Conservation (phyloP, 75 land plant genomes). For the Pinus albicaulis region DNA sequence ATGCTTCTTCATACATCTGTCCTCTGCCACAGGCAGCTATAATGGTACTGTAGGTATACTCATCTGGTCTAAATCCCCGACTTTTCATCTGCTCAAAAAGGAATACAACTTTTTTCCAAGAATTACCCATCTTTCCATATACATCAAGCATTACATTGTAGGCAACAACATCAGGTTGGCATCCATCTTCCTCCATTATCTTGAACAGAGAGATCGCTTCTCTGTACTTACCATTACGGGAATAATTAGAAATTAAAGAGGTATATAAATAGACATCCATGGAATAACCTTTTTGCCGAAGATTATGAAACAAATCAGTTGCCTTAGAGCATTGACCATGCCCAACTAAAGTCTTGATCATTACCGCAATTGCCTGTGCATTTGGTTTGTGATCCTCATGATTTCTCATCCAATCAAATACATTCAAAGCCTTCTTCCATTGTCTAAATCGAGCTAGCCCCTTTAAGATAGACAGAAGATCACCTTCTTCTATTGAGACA, state of each 20-base stretch:
- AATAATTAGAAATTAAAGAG: conserved; percentile 54
- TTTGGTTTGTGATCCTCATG: conserved; percentile 8
- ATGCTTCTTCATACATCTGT: conserved; percentile 63
- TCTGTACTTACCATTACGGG: conserved; percentile 51
- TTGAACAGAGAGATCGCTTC: conserved; percentile 58
- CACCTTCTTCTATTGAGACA: conserved; percentile 14
- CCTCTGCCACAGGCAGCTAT: conserved; percentile 82
- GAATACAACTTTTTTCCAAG: conserved; percentile 54
- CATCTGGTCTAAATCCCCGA: conserved; percentile 61
- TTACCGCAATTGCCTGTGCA: conserved; percentile 39
- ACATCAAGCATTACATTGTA: conserved; percentile 92
- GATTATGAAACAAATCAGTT: conserved; percentile 53
- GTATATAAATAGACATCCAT: conserved; percentile 83
- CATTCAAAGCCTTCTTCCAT: conserved; percentile 49
- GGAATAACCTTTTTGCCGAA: conserved; percentile 41
- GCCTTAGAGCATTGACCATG: conserved; percentile 62
- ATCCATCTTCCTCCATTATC: conserved; percentile 58
- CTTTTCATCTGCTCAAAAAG: conserved; percentile 69
- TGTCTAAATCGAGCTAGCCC: conserved; percentile 32
- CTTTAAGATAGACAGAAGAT: conserved; percentile 41
- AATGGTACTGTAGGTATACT: conserved; percentile 83
- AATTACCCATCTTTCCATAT: conserved; percentile 74
- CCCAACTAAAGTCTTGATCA: conserved; percentile 58
- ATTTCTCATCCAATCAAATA: conserved; percentile 67
- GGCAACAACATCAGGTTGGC: conserved; percentile 72